A percentile compares a stretch with the other conserved stretches of the same genome.
Evolutionary conservation across 345 rosid species (phyloP).

Genomic region (Gossypium raimondii): DNA sequence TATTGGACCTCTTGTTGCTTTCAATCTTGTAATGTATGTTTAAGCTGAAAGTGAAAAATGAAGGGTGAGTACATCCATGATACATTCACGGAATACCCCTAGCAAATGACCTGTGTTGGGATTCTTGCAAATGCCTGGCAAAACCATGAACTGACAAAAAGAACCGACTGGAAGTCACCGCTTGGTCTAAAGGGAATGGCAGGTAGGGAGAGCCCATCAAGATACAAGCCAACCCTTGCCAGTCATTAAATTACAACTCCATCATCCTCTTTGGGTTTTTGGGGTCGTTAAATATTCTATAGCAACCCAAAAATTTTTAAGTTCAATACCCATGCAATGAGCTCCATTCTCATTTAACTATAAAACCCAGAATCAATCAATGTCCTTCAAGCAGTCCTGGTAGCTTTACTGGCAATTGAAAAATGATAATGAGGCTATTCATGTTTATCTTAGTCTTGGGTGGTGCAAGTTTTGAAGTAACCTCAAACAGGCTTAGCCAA

Average conservation of each 20-base stretch:
- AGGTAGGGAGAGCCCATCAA: not conserved
- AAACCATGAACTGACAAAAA: constrained; percentile 2
- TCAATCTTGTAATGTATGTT: not conserved
- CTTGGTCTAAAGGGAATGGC: not conserved
- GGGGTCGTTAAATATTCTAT: not conserved
- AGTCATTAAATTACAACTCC: not conserved
- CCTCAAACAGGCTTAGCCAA: constrained; percentile 15
- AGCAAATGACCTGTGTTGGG: not conserved
- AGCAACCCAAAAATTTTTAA: not conserved
- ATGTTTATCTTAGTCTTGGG: constrained; percentile 24
- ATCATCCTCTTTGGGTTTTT: not conserved
- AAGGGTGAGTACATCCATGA: not conserved
- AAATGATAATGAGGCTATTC: constrained; percentile 26
- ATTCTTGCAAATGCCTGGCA: not conserved
- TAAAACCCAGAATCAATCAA: not conserved
- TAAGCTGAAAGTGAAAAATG: constrained; percentile 1
- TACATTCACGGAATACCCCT: not conserved
- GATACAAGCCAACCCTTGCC: not conserved
- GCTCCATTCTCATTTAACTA: not conserved
- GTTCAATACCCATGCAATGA: not conserved
- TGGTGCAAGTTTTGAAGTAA: constrained; percentile 13
- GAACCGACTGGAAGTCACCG: not conserved
- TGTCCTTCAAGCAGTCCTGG: not conserved
- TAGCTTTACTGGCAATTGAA: not conserved
- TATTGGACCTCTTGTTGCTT: not conserved